Percentiles rank a stretch among this genome's conserved stretches.
Evolutionary conservation across 139 green algal genomes (phyloP).

Genomic region (Coelastrella sp.): DNA sequence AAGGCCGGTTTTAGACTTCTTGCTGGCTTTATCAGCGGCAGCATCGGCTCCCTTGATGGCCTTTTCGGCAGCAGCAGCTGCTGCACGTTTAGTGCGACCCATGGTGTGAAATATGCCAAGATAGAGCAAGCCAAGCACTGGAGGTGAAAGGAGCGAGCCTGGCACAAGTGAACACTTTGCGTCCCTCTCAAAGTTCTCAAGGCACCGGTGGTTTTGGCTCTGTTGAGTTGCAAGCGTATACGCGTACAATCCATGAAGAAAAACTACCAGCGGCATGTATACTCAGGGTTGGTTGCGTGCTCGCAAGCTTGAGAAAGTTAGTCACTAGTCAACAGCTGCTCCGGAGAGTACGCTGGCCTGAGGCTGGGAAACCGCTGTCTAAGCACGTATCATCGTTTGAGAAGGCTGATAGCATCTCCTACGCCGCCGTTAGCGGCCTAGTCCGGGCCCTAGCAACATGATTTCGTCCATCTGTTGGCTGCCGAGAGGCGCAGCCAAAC

Average conservation of each 20-base stretch:
- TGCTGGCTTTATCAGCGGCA: background rate
- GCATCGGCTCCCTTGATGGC: slow-evolving; percentile 1
- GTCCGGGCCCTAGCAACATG: slow-evolving; percentile 78
- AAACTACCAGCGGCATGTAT: background rate
- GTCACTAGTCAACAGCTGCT: too few species aligned
- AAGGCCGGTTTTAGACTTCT: slow-evolving; percentile 42
- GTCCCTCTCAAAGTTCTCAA: too few species aligned
- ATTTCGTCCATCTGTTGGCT: slow-evolving; percentile 86
- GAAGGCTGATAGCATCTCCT: too few species aligned
- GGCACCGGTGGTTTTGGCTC: too few species aligned
- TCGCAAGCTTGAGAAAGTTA: too few species aligned
- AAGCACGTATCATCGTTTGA: too few species aligned
- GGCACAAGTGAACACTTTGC: too few species aligned
- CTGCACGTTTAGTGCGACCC: slow-evolving; percentile 34
- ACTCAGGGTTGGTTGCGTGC: too few species aligned
- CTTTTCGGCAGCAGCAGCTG: slow-evolving; percentile 11
- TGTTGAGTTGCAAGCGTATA: too few species aligned
- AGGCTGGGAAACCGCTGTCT: too few species aligned
- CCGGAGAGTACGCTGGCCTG: too few species aligned
- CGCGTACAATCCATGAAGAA: background rate
- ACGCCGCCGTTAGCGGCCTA: too few species aligned
- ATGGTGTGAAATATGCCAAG: background rate
- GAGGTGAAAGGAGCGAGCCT: background rate
- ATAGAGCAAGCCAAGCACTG: background rate
- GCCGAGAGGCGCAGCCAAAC: slow-evolving; percentile 80